Conservation (phyloP, 2,329 filamentous ascomycete genomes). For the Fusarium algeriense region DNA sequence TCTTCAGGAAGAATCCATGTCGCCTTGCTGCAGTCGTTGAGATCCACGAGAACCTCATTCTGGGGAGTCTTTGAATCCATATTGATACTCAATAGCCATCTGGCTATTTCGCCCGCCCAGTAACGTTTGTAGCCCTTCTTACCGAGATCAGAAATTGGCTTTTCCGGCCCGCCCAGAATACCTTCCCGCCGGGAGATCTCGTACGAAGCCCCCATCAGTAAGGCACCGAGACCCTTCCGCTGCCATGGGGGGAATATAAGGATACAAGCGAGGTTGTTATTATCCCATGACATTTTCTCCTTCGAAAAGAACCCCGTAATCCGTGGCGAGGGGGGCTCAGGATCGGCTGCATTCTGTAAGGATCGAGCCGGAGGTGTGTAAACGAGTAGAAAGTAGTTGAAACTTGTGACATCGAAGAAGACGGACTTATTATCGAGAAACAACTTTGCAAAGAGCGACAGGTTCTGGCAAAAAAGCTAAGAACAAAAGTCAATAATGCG, state of each 20-base stretch:
- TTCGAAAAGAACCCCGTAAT: conserved; percentile 98
- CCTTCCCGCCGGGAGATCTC: conserved; percentile 88
- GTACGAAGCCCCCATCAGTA: conserved; percentile 94
- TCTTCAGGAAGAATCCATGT: conserved; percentile 91
- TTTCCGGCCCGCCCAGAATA: conserved; percentile 90
- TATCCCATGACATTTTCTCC: conserved; percentile 98
- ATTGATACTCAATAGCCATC: conserved; percentile 69
- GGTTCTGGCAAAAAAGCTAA: conserved; percentile 90
- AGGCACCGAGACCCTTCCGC: conserved; percentile 84
- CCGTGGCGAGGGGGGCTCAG: conserved; percentile 53
- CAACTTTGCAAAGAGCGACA: conserved; percentile 95
- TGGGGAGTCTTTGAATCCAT: conserved; percentile 48
- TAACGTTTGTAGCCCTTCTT: conserved; percentile 84
- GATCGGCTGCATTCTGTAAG: conserved; percentile 4
- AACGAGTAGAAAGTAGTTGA: conserved; percentile 93
- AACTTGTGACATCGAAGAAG: conserved; percentile 95
- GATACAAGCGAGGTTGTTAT: conserved; percentile 97
- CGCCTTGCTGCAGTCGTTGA: conserved; percentile 78
- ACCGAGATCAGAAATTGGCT: conserved; percentile 89
- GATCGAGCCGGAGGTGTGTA: conserved; percentile 66
- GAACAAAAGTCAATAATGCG: conserved; percentile 14
- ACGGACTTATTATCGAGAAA: conserved; percentile 99
- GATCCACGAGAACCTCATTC: conserved; percentile 66
- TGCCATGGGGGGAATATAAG: conserved; percentile 97
- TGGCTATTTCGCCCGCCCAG: conserved; percentile 86